Conservation (phyloP, 345 rosid species). For the Hirschfeldia incana region DNA sequence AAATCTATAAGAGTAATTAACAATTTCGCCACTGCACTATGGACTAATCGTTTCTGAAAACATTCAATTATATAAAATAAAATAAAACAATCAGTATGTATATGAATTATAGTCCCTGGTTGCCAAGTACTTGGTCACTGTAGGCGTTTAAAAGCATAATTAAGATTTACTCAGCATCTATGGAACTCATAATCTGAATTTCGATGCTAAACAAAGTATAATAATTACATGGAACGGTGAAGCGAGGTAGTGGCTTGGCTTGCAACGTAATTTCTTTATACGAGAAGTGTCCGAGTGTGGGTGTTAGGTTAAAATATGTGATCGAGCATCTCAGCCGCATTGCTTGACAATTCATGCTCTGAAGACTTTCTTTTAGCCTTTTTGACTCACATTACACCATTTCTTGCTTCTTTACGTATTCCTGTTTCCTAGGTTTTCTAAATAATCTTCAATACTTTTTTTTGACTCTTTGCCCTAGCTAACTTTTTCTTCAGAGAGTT, state of each 20-base stretch:
- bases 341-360: conserved; percentile 40
- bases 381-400: conserved; percentile 5
- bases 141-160: neutral
- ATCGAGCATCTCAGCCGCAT: conserved; percentile 35
- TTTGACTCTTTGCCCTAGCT: conserved; percentile 21
- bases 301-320: conserved; percentile 32
- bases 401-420: neutral
- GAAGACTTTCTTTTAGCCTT: conserved; percentile 5
- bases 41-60: neutral
- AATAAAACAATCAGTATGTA: neutral
- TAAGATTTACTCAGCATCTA: too few relatives aligned
- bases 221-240: neutral
- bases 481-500: conserved; percentile 12
- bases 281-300: conserved; percentile 15
- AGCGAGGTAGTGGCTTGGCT: conserved; percentile 14
- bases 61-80: neutral
- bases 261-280: conserved; percentile 34
- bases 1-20: too few relatives aligned
- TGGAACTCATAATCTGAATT: too few relatives aligned
- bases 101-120: neutral
- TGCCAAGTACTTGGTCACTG: too few relatives aligned
- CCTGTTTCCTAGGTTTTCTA: neutral
- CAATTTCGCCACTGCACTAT: too few relatives aligned
- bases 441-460: conserved; percentile 3
- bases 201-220: neutral